A percentile compares a stretch with the other conserved stretches of the same genome.
These are phyloP conservation scores for Sporisorium sorghi DNA, from an alignment of 1,284 basidiomycete species.

Conservation along the genomic window DNA sequence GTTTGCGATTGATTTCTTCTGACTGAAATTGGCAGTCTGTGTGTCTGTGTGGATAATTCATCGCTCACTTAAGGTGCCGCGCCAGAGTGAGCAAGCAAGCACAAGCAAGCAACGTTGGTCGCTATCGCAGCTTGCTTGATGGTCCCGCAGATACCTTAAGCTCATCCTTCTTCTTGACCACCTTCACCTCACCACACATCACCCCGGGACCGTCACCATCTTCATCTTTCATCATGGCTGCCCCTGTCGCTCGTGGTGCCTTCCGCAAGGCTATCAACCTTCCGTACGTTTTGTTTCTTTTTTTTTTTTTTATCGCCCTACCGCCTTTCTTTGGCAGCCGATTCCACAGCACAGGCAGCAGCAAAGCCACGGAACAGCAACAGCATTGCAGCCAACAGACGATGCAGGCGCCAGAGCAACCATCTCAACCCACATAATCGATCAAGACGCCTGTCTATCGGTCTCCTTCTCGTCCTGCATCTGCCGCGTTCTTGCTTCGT, in stretches of 20 bases:
- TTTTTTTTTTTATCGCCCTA: not conserved
- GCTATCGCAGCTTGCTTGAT: constrained; percentile 31
- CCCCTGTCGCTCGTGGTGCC: constrained; percentile 57
- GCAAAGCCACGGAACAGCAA: not conserved
- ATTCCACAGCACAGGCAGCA: constrained; percentile 1
- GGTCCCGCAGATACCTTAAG: constrained; percentile 14
- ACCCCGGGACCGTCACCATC: constrained; percentile 27
- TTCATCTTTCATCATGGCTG: constrained; percentile 47
- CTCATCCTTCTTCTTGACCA: constrained; percentile 13
- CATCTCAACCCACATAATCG: too few relatives aligned
- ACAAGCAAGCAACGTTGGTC: constrained; percentile 5
- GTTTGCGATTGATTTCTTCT: constrained; percentile 16
- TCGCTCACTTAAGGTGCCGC: too few relatives aligned
- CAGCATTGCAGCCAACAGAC: not conserved
- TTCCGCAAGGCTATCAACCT: constrained; percentile 77
- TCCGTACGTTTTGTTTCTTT: constrained; percentile 69
- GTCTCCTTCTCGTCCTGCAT: not conserved
- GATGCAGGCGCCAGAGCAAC: not conserved
- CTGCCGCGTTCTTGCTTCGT: not conserved
- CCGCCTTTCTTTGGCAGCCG: not conserved
- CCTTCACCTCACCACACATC: constrained; percentile 34
- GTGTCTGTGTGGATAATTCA: constrained; percentile 4
- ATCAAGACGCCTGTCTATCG: not conserved
- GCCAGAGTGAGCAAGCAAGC: too few relatives aligned
- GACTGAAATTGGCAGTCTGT: too few relatives aligned